Evolutionary conservation across 192 early-diverging fungal genomes (phyloP).

Genomic region (Coemansia guatemalensis): DNA sequence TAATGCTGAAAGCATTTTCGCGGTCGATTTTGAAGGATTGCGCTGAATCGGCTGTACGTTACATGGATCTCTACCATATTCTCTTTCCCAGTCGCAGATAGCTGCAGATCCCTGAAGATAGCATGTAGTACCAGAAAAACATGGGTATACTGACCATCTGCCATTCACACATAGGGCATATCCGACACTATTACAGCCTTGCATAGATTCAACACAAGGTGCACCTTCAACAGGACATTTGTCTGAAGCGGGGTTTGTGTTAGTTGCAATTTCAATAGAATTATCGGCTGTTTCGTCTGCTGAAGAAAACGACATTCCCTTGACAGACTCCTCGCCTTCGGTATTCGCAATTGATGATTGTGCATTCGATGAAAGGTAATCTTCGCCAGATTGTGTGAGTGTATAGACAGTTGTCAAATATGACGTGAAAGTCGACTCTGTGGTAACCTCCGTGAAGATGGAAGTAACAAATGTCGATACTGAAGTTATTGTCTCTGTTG

Average conservation of each 20-base stretch:
- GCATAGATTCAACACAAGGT: conserved; percentile 13
- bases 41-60: conserved; percentile 6
- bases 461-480: conserved; percentile 37
- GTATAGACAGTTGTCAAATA: conserved; percentile 25
- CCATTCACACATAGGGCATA: conserved; percentile 29
- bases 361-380: not conserved
- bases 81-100: conserved; percentile 34
- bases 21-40: not conserved
- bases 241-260: not conserved
- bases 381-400: conserved; percentile 1
- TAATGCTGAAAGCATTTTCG: not conserved
- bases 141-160: conserved; percentile 34
- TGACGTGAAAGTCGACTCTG: conserved; percentile 16
- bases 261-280: not conserved
- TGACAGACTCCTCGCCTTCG: not conserved
- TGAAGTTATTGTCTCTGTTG: conserved; percentile 29
- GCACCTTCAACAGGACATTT: conserved; percentile 29
- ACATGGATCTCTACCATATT: conserved; percentile 8
- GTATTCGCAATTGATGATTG: not conserved
- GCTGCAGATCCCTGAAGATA: conserved; percentile 20
- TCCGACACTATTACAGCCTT: conserved; percentile 26
- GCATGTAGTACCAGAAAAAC: conserved; percentile 29
- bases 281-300: not conserved
- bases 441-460: conserved; percentile 8
- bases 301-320: too few relatives aligned